Conservation (phyloP, 2,329 filamentous ascomycete genomes). For the Thermothelomyces thermophilus region DNA sequence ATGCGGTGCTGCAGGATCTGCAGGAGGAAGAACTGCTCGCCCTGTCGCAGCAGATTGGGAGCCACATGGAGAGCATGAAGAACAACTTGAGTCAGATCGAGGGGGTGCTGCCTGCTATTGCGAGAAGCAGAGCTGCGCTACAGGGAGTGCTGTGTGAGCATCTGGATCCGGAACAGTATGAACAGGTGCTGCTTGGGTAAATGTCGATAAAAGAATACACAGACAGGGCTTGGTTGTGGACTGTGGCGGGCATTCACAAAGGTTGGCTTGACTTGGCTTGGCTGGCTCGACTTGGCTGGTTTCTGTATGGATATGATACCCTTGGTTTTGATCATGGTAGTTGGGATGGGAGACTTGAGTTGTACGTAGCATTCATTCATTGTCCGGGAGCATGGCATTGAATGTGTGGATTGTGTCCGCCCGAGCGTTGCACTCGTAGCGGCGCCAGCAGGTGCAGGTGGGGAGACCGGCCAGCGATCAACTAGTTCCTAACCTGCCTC, state of each 20-base stretch:
- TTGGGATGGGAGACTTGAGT: not conserved
- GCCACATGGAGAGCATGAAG: conserved; percentile 51
- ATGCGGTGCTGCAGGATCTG: conserved; percentile 28
- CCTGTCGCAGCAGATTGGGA: conserved; percentile 43
- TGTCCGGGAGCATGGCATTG: too few species aligned
- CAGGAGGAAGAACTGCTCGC: conserved; percentile 40
- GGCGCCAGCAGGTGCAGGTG: too few species aligned
- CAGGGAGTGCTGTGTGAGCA: conserved; percentile 42
- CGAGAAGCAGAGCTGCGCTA: conserved; percentile 42
- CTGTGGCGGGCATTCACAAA: not conserved
- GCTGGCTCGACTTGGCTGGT: too few species aligned
- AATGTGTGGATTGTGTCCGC: not conserved
- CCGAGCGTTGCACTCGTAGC: too few species aligned
- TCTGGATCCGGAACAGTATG: conserved; percentile 40
- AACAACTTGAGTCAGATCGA: conserved; percentile 49
- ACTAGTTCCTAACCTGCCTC: too few species aligned
- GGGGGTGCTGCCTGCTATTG: conserved; percentile 44
- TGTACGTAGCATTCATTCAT: too few species aligned
- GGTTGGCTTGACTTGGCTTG: too few species aligned
- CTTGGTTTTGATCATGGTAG: not conserved
- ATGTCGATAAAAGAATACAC: not conserved
- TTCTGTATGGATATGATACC: conserved; percentile 14
- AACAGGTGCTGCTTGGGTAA: conserved; percentile 37
- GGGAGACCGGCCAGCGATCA: too few species aligned
- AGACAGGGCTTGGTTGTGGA: not conserved